Evolutionary conservation across 306 rosid genomes (phyloP).

Genomic region (Ochetophila trinervis): DNA sequence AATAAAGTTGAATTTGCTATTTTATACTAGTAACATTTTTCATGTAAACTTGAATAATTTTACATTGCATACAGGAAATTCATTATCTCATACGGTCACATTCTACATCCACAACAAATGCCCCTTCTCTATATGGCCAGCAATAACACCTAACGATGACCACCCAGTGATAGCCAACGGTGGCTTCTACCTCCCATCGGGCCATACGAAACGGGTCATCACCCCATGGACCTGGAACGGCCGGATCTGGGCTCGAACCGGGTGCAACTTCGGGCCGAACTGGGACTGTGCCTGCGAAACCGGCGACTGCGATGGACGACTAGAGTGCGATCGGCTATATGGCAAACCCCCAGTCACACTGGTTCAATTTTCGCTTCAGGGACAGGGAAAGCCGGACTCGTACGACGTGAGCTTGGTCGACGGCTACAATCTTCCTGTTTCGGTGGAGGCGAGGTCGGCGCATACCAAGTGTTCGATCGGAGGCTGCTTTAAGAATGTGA

Average conservation of each 20-base stretch:
- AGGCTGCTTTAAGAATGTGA: conserved; percentile 64
- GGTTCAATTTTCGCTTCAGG: conserved; percentile 59
- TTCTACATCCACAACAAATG: conserved; percentile 68
- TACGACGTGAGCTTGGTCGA: conserved; percentile 86
- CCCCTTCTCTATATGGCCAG: conserved; percentile 86
- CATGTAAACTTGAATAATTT: background rate
- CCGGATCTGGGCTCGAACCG: conserved; percentile 88
- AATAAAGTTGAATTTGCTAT: too few species aligned
- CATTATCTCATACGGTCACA: conserved; percentile 42
- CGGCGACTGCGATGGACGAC: conserved; percentile 76
- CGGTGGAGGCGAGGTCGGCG: conserved; percentile 30
- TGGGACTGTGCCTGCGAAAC: conserved; percentile 65
- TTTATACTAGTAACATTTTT: too few species aligned
- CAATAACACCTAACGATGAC: conserved; percentile 73
- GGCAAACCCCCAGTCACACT: conserved; percentile 87
- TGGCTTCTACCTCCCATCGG: conserved; percentile 68
- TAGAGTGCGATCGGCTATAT: conserved; percentile 74
- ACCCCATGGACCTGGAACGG: conserved; percentile 86
- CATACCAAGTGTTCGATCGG: conserved; percentile 42
- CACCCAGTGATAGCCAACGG: conserved; percentile 73
- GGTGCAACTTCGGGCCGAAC: conserved; percentile 55
- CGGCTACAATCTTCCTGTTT: conserved; percentile 72
- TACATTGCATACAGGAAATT: conserved; percentile 35
- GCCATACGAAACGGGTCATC: conserved; percentile 34
- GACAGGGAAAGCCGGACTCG: conserved; percentile 45